Conservation (phyloP, 805 yeast genomes). For the Kodamaea neixiangensis region DNA sequence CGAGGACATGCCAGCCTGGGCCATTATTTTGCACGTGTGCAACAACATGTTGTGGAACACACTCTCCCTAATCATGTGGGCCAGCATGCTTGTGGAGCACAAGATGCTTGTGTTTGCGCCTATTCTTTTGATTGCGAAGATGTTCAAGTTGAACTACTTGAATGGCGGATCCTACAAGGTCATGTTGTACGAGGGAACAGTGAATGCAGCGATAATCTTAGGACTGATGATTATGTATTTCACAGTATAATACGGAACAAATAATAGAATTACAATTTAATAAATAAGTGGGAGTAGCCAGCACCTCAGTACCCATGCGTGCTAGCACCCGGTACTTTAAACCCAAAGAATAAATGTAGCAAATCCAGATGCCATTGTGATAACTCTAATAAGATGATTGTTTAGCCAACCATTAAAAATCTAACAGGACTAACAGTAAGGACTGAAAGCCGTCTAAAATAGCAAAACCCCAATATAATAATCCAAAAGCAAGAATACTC, state of each 20-base stretch:
- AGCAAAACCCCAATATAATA: background rate
- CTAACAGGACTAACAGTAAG: background rate
- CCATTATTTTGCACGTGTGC: constrained; percentile 10
- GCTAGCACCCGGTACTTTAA: background rate
- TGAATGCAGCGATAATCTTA: background rate
- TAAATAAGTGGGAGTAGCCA: background rate
- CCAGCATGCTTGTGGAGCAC: constrained; percentile 2
- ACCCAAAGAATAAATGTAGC: background rate
- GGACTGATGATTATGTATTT: constrained; percentile 7
- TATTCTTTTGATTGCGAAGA: constrained; percentile 11
- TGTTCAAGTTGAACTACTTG: constrained; percentile 26
- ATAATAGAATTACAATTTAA: constrained; percentile 1
- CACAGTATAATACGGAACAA: constrained; percentile 1
- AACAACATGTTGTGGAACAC: constrained; percentile 22
- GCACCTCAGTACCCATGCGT: background rate
- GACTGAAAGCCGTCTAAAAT: background rate
- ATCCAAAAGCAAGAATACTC: background rate
- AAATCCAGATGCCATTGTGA: background rate
- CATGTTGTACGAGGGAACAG: constrained; percentile 3
- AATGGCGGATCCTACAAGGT: constrained; percentile 7
- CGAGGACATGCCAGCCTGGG: constrained; percentile 16
- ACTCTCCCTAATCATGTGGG: constrained; percentile 11
- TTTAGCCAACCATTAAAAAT: background rate
- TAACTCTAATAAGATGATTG: background rate
- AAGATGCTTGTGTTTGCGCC: constrained; percentile 4